These are phyloP conservation scores for Beauveria scarabaeidicola DNA, from an alignment of 2,329 filamentous ascomycete genomes.

Conservation along the genomic window DNA sequence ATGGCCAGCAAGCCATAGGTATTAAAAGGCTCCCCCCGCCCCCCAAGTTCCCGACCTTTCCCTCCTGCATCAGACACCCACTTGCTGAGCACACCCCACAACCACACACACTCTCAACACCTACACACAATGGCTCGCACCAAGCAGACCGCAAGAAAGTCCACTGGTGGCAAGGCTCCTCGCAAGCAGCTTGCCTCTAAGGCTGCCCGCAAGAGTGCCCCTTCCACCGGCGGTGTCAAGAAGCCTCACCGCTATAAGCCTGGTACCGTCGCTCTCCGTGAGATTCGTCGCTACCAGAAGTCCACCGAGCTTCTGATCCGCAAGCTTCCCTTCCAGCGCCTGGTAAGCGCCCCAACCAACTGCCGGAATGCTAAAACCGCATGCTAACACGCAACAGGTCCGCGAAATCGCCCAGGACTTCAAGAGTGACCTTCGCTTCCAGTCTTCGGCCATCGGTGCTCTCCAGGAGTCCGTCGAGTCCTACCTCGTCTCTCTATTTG, in stretches of 20 bases:
- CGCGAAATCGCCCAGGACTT: conserved; percentile 95
- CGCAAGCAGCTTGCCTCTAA: conserved; percentile 99
- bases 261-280: conserved; percentile 92
- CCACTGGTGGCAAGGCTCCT: conserved; percentile 69
- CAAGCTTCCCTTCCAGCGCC: conserved; percentile 95
- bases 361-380: neutral
- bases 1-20: conserved; percentile 24
- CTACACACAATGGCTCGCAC: conserved; percentile 52
- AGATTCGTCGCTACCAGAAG: conserved; percentile 98
- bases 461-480: conserved; percentile 98
- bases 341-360: conserved; percentile 45
- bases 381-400: conserved; percentile 38
- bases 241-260: conserved; percentile 89
- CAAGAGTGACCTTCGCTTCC: conserved; percentile 94
- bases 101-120: conserved; percentile 23
- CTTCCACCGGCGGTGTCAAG: conserved; percentile 95
- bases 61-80: conserved; percentile 35
- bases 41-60: conserved; percentile 26
- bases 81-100: conserved; percentile 23
- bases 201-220: conserved; percentile 96
- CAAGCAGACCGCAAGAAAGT: conserved; percentile 65
- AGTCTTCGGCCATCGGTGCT: conserved; percentile 93
- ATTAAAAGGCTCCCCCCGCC: conserved; percentile 39
- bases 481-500: conserved; percentile 95
- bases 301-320: conserved; percentile 91